Evolutionary conservation across 2,329 filamentous ascomycete species (phyloP).

Genomic region (Fusarium papillatum): DNA sequence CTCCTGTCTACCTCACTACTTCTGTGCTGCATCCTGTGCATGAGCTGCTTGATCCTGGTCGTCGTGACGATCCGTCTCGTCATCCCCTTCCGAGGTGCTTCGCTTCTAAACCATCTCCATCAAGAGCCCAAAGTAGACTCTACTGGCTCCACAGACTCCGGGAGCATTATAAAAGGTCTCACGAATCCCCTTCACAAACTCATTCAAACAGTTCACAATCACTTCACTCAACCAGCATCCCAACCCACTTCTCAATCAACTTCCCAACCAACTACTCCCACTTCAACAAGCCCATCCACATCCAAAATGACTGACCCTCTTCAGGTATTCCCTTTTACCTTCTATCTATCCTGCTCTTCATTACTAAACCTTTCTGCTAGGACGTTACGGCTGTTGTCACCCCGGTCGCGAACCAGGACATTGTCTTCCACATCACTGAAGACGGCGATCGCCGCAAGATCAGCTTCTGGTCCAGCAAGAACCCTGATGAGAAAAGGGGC

Average conservation of each 20-base stretch:
- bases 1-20: not conserved
- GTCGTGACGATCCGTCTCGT: not conserved
- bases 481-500: not conserved
- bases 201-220: constrained; percentile 4
- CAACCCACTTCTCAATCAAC: not conserved
- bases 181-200: not conserved
- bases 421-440: not conserved
- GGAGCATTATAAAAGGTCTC: not conserved
- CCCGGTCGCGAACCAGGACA: not conserved
- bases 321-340: not conserved
- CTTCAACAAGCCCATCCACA: not conserved
- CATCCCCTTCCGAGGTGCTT: not conserved
- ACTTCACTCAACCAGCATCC: not conserved
- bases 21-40: not conserved
- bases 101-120: not conserved
- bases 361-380: not conserved
- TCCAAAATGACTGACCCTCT: not conserved
- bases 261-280: not conserved
- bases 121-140: not conserved
- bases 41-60: not conserved
- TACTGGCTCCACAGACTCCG: not conserved
- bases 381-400: not conserved
- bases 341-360: not conserved
- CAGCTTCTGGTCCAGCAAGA: not conserved
- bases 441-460: not conserved